Evolutionary conservation across 2,329 filamentous ascomycete species (phyloP), one percentile per base, ranked within the genome.

Genomic region (Erysiphe neolycopersici): DNA sequence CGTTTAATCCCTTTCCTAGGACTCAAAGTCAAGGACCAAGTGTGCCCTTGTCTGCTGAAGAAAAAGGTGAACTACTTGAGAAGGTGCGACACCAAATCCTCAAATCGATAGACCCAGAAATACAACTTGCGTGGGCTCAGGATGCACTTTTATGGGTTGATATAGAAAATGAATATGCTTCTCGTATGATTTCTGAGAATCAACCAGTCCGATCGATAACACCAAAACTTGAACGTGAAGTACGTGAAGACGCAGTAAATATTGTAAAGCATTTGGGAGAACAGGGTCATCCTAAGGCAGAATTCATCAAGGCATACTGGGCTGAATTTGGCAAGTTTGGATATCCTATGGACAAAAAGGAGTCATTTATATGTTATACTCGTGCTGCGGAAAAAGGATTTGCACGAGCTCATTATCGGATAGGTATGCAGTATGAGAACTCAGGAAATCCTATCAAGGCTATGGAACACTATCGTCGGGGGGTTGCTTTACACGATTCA

Each of bases 381-480:
- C 69, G 77, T 53, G 81, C 89, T n/a, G 79, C 83, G 29, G 79
- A 85, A 52, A 76, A 81, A 52, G 83, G 83, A 46, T 92, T 85
- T 61, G 73, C 78, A 18, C 70, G 89, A 52, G 85, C 89, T 17
- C 83, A 95, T 59, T 98, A 98, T 60, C 75, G 89, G 40, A 92
- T 98, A 62, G 89, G 89, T 48, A 98, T 95, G 87, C 79, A 94
- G 45, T 95, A 85, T 58, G 89, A 98, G 61, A 84, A 80, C 58
- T 87, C 84, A 4, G 92, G 92, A 56, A 87, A 98, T 55, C 77
- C 84, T 47, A 69, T 76, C 48, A 94, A 92, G 59, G 89, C 89
- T 5, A 75, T 94, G 55, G 76, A 78, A 54, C 85, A 95, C 59
- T 98, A 95, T 60, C 74, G 83, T 50, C 70, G 72, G 41, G 89